Evolutionary conservation across 2,329 filamentous ascomycete genomes (phyloP).

Genomic region (Diaporthe eres): DNA sequence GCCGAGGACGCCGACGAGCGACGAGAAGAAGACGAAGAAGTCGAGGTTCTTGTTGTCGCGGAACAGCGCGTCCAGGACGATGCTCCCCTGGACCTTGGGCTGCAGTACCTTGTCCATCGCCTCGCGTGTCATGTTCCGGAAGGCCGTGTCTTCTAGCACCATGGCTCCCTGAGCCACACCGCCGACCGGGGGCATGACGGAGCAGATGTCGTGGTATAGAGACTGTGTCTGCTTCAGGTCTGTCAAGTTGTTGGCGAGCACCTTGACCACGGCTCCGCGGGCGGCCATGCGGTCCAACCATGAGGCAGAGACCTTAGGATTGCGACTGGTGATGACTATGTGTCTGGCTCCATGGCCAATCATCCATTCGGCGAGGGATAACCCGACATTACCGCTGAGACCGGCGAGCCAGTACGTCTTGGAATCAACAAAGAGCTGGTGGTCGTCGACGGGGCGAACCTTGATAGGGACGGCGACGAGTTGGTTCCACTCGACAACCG

Average conservation of each 20-base stretch:
- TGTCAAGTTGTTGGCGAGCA: constrained; percentile 20
- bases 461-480: not conserved
- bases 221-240: not conserved
- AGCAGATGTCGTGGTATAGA: not conserved
- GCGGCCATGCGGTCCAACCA: constrained; percentile 46
- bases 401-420: constrained; percentile 53
- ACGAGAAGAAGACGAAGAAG: constrained; percentile 51
- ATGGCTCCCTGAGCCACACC: constrained; percentile 40
- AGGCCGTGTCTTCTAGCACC: constrained; percentile 33
- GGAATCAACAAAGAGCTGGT: constrained; percentile 33
- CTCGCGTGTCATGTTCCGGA: not conserved
- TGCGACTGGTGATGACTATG: constrained; percentile 57
- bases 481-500: not conserved
- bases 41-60: constrained; percentile 43
- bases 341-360: constrained; percentile 52
- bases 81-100: constrained; percentile 19
- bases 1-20: constrained; percentile 46
- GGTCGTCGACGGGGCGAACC: not conserved
- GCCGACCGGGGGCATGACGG: constrained; percentile 11
- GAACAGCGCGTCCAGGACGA: constrained; percentile 44
- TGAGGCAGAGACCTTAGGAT: constrained; percentile 49
- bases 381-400: constrained; percentile 52
- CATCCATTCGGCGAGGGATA: constrained; percentile 58
- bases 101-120: not conserved
- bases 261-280: constrained; percentile 38